Evolutionary conservation across 129 eudicot species (phyloP).

Genomic region (Calendula officinalis): DNA sequence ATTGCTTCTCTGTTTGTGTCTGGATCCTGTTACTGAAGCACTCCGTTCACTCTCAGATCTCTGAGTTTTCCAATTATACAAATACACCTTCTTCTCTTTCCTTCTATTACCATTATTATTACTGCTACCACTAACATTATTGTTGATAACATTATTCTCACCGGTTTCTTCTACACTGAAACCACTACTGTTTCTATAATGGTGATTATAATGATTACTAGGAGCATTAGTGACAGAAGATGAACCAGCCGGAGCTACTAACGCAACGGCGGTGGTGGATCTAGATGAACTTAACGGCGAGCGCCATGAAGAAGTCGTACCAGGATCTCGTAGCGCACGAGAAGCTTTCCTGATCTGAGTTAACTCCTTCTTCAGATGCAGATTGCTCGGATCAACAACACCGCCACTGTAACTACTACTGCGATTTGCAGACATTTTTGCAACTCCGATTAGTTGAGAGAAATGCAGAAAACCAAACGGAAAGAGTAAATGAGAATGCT

Average conservation of each 20-base stretch:
- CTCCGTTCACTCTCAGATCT: conserved; percentile 74
- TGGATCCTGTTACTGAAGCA: conserved; percentile 29
- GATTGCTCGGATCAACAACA: conserved; percentile 81
- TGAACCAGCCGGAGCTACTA: conserved; percentile 24
- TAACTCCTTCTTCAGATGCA: conserved; percentile 88
- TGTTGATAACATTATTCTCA: conserved; percentile 14
- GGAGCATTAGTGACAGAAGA: conserved; percentile 31
- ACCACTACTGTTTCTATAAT: conserved; percentile 20
- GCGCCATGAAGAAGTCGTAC: conserved; percentile 87
- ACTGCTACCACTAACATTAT: conserved; percentile 9
- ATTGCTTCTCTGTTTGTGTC: conserved; percentile 19
- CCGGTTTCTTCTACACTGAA: conserved; percentile 16
- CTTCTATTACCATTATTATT: conserved; percentile 20
- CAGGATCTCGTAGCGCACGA: conserved; percentile 71
- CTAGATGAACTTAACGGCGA: conserved; percentile 77
- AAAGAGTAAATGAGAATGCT: conserved; percentile 12
- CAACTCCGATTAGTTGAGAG: not conserved
- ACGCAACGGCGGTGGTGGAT: conserved; percentile 41
- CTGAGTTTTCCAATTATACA: conserved; percentile 79
- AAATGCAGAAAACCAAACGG: conserved; percentile 4
- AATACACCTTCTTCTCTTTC: conserved; percentile 65
- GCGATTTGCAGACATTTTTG: conserved; percentile 42
- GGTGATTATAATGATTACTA: conserved; percentile 37
- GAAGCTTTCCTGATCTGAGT: conserved; percentile 87
- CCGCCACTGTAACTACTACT: conserved; percentile 34